Percentiles rank a stretch among this genome's conserved stretches.
Conservation (phyloP, 495 filamentous ascomycete genomes). For the Pyronema omphalodes region DNA sequence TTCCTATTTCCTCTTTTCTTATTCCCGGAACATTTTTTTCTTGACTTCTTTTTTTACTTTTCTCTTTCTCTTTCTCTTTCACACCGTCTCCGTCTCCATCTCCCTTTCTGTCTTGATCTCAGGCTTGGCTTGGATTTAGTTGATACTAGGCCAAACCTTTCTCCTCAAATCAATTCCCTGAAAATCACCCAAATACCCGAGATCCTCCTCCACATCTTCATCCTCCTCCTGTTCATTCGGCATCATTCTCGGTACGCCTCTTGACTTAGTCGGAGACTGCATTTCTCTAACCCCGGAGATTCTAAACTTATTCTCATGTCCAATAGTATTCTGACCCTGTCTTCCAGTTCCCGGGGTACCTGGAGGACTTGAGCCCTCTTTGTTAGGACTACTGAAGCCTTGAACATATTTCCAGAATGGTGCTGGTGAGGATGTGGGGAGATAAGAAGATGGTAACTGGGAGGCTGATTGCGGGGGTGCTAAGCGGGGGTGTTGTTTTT, state of each 20-base stretch:
- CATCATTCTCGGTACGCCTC: conserved; percentile 12
- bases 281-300: conserved; percentile 13
- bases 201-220: conserved; percentile 28
- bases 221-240: conserved; percentile 25
- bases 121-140: too few species aligned
- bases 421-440: conserved; percentile 88
- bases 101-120: too few species aligned
- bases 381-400: conserved; percentile 52
- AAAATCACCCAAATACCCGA: conserved; percentile 40
- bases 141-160: too few species aligned
- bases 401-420: conserved; percentile 87
- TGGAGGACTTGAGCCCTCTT: conserved; percentile 32
- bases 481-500: conserved; percentile 61
- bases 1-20: too few species aligned
- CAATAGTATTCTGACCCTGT: conserved; percentile 44
- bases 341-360: conserved; percentile 28
- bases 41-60: too few species aligned
- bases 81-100: too few species aligned
- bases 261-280: not conserved
- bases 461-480: conserved; percentile 72
- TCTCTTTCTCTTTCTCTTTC: too few species aligned
- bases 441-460: conserved; percentile 80
- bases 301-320: conserved; percentile 13
- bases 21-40: too few species aligned
- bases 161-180: conserved; percentile 46